phyloP scores from a whole-genome alignment of 1,139 yeast genomes.

The Candida albicans region DNA sequence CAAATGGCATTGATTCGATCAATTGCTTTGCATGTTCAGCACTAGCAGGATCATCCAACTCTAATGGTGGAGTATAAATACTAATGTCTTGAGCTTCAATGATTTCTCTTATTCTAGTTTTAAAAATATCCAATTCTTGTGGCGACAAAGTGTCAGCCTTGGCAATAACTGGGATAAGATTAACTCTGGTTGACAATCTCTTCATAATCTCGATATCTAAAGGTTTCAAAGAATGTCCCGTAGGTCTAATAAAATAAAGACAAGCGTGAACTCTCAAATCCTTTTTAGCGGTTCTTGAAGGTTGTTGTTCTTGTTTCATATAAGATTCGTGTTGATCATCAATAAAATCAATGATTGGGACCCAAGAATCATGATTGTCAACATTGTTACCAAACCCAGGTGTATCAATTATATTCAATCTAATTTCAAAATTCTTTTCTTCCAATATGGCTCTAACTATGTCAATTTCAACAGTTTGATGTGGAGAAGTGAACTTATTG shows the following conservation, averaged over 20 bases:
- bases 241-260: slow-evolving; percentile 90
- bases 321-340: slow-evolving; percentile 96
- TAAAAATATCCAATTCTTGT: slow-evolving; percentile 76
- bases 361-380: slow-evolving; percentile 91
- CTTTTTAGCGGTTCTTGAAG: slow-evolving; percentile 62
- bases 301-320: slow-evolving; percentile 97
- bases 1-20: slow-evolving; percentile 92
- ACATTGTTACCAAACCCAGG: slow-evolving; percentile 98
- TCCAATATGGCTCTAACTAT: slow-evolving; percentile 88
- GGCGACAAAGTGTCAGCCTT: slow-evolving; percentile 92
- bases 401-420: slow-evolving; percentile 89
- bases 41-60: slow-evolving; percentile 69
- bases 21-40: slow-evolving; percentile 80
- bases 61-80: slow-evolving; percentile 87
- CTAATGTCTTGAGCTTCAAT: slow-evolving; percentile 90
- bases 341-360: slow-evolving; percentile 86
- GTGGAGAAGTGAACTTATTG: slow-evolving; percentile 59
- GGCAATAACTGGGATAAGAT: slow-evolving; percentile 92
- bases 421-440: slow-evolving; percentile 84
- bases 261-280: slow-evolving; percentile 96
- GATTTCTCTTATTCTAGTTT: slow-evolving; percentile 83
- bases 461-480: slow-evolving; percentile 89
- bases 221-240: slow-evolving; percentile 93
- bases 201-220: slow-evolving; percentile 93
- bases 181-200: slow-evolving; percentile 82